phyloP scores from a whole-genome alignment of 2,329 filamentous ascomycete genomes.

The Trichoderma lentiforme region DNA sequence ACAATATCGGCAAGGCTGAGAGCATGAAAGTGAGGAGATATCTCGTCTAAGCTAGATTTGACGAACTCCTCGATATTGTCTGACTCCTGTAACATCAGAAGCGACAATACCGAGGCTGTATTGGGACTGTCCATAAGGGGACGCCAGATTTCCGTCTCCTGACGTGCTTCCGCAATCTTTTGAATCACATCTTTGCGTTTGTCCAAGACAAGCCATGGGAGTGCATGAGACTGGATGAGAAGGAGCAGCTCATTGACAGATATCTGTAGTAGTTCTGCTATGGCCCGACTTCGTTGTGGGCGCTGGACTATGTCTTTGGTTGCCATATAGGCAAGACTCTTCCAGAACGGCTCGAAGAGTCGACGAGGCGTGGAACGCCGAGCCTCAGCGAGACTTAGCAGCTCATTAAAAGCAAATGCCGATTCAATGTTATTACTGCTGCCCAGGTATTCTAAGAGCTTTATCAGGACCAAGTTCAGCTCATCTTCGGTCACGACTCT shows the following conservation, averaged over 20 bases:
- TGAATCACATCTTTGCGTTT: conserved; percentile 75
- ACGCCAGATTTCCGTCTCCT: conserved; percentile 60
- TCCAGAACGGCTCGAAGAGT: conserved; percentile 85
- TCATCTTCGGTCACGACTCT: conserved; percentile 75
- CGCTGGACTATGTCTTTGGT: conserved; percentile 76
- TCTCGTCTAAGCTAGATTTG: conserved; percentile 63
- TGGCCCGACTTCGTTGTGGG: conserved; percentile 76
- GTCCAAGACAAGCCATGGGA: conserved; percentile 82
- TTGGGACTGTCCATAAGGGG: conserved; percentile 56
- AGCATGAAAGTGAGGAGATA: conserved; percentile 67
- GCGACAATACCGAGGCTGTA: conserved; percentile 54
- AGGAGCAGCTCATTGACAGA: conserved; percentile 71
- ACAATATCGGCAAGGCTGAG: conserved; percentile 66
- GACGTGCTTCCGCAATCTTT: conserved; percentile 74
- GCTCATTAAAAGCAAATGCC: conserved; percentile 77
- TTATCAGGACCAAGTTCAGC: conserved; percentile 78
- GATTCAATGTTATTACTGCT: conserved; percentile 76
- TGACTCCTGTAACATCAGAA: conserved; percentile 56
- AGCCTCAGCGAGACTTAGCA: conserved; percentile 68
- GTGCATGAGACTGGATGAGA: conserved; percentile 72
- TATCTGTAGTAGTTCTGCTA: conserved; percentile 78
- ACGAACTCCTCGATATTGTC: conserved; percentile 60
- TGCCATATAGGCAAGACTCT: conserved; percentile 74
- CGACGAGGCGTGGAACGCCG: conserved; percentile 60
- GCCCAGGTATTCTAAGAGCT: conserved; percentile 82